A percentile compares a stretch with the other conserved stretches of the same genome.
These are phyloP conservation scores for Serendipita vermifera DNA, from an alignment of 768 basidiomycete genomes.

Conservation along the genomic window DNA sequence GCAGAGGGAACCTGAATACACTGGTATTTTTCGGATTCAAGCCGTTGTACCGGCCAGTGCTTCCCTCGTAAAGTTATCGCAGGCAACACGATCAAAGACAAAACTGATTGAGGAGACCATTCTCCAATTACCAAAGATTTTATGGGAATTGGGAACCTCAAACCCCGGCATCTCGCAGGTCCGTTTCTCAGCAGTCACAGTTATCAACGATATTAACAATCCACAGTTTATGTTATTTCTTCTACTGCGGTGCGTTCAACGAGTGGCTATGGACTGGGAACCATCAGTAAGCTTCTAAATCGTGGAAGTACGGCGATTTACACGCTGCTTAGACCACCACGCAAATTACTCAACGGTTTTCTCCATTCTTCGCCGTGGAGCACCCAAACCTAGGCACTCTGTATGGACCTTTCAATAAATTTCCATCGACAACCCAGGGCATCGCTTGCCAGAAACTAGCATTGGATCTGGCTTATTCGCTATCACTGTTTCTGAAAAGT, in stretches of 20 bases:
- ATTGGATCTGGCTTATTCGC: conserved; percentile 59
- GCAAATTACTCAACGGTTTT: conserved; percentile 44
- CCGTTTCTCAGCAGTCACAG: conserved; percentile 13
- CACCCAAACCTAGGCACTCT: conserved; percentile 66
- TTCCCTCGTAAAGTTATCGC: background rate
- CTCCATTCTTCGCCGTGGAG: conserved; percentile 66
- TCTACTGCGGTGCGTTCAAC: conserved; percentile 48
- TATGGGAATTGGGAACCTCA: conserved; percentile 70
- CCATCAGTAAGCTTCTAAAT: conserved; percentile 10
- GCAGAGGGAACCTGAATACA: conserved; percentile 41
- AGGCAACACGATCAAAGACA: background rate
- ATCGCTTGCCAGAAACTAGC: conserved; percentile 37
- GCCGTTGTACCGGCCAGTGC: conserved; percentile 23
- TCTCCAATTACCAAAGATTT: conserved; percentile 55
- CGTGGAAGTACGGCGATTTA: conserved; percentile 5
- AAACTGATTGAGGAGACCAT: conserved; percentile 44
- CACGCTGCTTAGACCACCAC: conserved; percentile 31
- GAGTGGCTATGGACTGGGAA: conserved; percentile 24
- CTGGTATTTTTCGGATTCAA: conserved; percentile 34
- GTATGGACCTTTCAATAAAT: conserved; percentile 61
- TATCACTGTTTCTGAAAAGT: too few species aligned
- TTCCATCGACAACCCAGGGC: conserved; percentile 32
- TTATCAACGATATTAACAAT: background rate
- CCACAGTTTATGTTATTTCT: conserved; percentile 45
- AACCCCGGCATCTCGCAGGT: conserved; percentile 53